Evolutionary conservation across 768 basidiomycete species (phyloP), one percentile per base, ranked within the genome.

Genomic region (Cyclocybe aegerita): DNA sequence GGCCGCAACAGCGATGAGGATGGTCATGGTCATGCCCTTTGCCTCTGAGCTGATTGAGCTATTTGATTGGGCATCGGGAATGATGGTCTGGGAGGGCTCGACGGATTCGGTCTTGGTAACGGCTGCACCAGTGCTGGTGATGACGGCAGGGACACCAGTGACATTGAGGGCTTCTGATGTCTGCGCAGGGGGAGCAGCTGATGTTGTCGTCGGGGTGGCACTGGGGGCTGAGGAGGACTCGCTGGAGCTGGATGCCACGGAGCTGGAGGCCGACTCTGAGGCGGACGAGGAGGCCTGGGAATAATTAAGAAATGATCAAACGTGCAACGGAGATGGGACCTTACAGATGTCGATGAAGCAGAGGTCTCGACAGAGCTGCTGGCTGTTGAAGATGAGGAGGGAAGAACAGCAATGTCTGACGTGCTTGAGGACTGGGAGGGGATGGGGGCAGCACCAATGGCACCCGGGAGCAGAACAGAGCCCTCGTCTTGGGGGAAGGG

Each of bases 1-100:
- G 5, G 85, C 76, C 4, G 81, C 92, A 45, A 90, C 73, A 44
- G 81, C 79, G 60, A 91, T 86, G 58, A 94, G 70, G 38, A 82
- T 75, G 12, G 84, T 90, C 47, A 81, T 68, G 4, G 80, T 71
- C 32, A 67, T 75, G 51, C 66, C 70, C 53, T 72, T 72, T 9
- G 62, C 61, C 34, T 68, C 54, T 17, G 64, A 50, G 3, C 61
- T 47, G 15, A 48, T 54, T 12, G 62, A 60, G 37, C 60, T 66
- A 35, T 65, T 61, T 29, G 60, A 57, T 16, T 62, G 37, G 5
- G 68, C 49, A 23, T 74, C 50, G 9, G 70, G 38, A 15, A 61
- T 60, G 7, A 71, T 59, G 31, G 68, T 53, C 34, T 66, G 37
- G 7, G 54, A 55, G 39, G 66, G 55, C 15, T 59, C 55, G 5